phyloP scores from a whole-genome alignment of 1,284 basidiomycete species.

The Rhodotorula mucilaginosa region DNA sequence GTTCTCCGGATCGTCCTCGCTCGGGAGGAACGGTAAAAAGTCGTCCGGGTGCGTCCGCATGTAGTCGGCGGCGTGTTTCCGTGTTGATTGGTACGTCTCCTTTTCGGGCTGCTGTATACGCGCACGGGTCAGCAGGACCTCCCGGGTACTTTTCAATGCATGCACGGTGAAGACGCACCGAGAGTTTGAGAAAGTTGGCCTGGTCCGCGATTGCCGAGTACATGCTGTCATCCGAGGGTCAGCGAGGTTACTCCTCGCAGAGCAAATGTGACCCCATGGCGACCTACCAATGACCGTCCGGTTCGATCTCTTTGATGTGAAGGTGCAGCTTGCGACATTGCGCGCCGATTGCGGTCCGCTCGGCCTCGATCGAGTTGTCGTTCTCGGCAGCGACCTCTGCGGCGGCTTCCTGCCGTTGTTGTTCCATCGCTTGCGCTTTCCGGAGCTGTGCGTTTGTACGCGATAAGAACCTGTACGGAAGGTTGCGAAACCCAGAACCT shows the following conservation, averaged over 20 bases:
- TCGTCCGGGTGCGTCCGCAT: constrained; percentile 81
- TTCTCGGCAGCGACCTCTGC: constrained; percentile 34
- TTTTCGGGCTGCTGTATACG: constrained; percentile 29
- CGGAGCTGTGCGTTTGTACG: constrained; percentile 12
- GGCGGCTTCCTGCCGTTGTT: constrained; percentile 34
- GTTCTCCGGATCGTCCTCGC: constrained; percentile 70
- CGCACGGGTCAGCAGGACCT: background rate
- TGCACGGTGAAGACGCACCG: constrained; percentile 7
- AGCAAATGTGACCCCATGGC: background rate
- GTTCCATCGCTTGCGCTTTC: constrained; percentile 31
- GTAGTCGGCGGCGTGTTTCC: constrained; percentile 73
- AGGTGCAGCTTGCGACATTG: constrained; percentile 35
- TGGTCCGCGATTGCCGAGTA: constrained; percentile 44
- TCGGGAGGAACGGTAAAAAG: constrained; percentile 88
- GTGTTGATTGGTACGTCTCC: constrained; percentile 53
- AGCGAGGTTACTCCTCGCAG: background rate
- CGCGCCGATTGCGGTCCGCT: constrained; percentile 33
- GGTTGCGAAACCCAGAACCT: too few relatives aligned
- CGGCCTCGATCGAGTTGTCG: constrained; percentile 38
- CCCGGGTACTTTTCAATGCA: background rate
- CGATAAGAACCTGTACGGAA: too few relatives aligned
- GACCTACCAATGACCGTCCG: constrained; percentile 43
- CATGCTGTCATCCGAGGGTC: constrained; percentile 26
- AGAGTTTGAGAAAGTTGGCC: constrained; percentile 31
- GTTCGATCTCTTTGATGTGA: constrained; percentile 40